Percentiles rank a stretch among this genome's conserved stretches.
phyloP scores from a whole-genome alignment of 176 grass and related monocot species.

The Secale cereale region DNA sequence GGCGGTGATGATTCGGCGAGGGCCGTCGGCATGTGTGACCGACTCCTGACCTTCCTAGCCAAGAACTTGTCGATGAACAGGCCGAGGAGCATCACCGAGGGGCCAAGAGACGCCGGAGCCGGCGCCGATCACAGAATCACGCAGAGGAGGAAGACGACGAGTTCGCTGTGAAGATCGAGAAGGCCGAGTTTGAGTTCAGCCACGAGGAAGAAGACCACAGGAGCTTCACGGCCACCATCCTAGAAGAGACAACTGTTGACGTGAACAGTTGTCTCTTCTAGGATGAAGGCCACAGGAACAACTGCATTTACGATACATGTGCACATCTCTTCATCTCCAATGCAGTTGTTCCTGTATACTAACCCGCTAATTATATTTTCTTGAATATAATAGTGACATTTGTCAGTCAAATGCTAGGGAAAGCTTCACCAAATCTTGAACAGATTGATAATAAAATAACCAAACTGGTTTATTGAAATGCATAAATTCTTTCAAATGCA shows the following conservation, averaged over 20 bases:
- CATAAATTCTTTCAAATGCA: too few species aligned
- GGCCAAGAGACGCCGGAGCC: background rate
- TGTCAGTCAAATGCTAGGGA: too few species aligned
- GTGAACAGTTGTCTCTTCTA: too few species aligned
- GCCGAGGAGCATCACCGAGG: slow-evolving; percentile 25
- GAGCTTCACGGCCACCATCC: background rate
- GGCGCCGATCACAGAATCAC: background rate
- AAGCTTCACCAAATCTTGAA: too few species aligned
- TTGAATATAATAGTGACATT: too few species aligned
- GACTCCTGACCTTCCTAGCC: slow-evolving; percentile 39
- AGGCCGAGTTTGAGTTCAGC: slow-evolving; percentile 23
- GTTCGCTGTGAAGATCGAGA: slow-evolving; percentile 43
- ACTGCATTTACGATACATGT: too few species aligned
- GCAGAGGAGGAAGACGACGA: slow-evolving; percentile 4
- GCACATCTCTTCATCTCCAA: too few species aligned
- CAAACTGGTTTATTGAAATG: too few species aligned
- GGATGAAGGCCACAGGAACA: too few species aligned
- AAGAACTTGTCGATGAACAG: slow-evolving; percentile 34
- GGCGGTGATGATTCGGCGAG: background rate
- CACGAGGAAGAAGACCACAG: background rate
- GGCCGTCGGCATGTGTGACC: slow-evolving; percentile 35
- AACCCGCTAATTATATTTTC: too few species aligned
- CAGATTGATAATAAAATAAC: too few species aligned
- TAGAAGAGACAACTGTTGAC: background rate
- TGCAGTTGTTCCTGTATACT: too few species aligned